Evolutionary conservation across 2,329 filamentous ascomycete species (phyloP).

Genomic region (Pseudogymnoascus sp.): DNA sequence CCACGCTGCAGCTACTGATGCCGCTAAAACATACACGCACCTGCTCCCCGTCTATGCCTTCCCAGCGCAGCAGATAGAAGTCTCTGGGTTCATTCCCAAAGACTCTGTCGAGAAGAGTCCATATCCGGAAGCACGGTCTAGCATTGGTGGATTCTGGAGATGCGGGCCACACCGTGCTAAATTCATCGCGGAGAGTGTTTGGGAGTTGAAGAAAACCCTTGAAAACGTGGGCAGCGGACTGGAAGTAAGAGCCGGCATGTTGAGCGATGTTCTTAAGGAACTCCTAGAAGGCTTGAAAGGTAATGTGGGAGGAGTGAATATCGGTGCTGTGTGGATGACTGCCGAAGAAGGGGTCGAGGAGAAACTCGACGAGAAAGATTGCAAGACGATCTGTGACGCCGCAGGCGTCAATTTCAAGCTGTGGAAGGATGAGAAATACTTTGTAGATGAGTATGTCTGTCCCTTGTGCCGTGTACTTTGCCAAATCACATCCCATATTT

Average conservation of each 20-base stretch:
- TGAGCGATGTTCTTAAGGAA: slow-evolving; percentile 49
- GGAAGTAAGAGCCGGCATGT: slow-evolving; percentile 52
- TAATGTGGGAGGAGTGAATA: slow-evolving; percentile 30
- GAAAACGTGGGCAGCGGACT: slow-evolving; percentile 52
- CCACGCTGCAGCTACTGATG: slow-evolving; percentile 43
- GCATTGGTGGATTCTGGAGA: slow-evolving; percentile 60
- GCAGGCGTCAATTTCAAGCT: slow-evolving; percentile 50
- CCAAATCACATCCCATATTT: not conserved
- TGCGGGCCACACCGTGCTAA: slow-evolving; percentile 64
- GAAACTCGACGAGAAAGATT: slow-evolving; percentile 49
- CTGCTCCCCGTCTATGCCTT: slow-evolving; percentile 64
- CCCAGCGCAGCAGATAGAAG: slow-evolving; percentile 60
- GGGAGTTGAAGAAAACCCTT: slow-evolving; percentile 59
- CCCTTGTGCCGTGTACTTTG: slow-evolving; percentile 17
- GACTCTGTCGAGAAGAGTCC: slow-evolving; percentile 43
- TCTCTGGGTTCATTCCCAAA: slow-evolving; percentile 60
- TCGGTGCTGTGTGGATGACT: slow-evolving; percentile 66
- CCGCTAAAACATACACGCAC: slow-evolving; percentile 44
- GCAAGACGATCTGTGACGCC: slow-evolving; percentile 44
- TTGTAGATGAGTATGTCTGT: slow-evolving; percentile 62
- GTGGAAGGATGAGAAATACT: slow-evolving; percentile 70
- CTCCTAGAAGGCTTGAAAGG: slow-evolving; percentile 43
- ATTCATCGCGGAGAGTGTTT: slow-evolving; percentile 64
- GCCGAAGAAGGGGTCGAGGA: slow-evolving; percentile 63
- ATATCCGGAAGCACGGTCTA: slow-evolving; percentile 58